Evolutionary conservation across 164 flowering plant genomes (phyloP).

Genomic region (Malania oleifera): DNA sequence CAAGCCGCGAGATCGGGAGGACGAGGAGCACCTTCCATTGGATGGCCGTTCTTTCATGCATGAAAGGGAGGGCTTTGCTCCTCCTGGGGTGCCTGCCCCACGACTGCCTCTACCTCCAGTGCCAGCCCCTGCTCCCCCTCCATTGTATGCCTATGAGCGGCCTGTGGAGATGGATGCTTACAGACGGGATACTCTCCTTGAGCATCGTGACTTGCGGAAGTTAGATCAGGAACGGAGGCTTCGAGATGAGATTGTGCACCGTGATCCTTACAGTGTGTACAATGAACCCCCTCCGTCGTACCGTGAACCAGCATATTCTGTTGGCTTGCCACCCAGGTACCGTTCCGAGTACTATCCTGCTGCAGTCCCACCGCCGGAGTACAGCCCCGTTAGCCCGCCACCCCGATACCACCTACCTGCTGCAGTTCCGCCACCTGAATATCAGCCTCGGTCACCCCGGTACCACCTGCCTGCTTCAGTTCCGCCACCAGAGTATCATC

Average conservation of each 20-base stretch:
- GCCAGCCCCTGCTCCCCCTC: conserved; percentile 5
- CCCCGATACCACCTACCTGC: not conserved
- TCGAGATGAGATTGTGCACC: conserved; percentile 12
- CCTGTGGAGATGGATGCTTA: conserved; percentile 13
- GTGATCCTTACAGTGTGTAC: conserved; percentile 13
- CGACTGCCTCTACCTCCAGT: conserved; percentile 8
- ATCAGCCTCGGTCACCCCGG: not conserved
- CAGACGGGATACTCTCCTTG: conserved; percentile 16
- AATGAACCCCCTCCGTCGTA: conserved; percentile 7
- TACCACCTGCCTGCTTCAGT: no score
- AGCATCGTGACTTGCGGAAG: conserved; percentile 14
- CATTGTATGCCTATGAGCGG: conserved; percentile 26
- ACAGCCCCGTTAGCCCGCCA: not conserved
- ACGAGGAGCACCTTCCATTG: conserved; percentile 14
- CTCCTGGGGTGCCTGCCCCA: conserved; percentile 3
- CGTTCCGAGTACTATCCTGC: conserved; percentile 5
- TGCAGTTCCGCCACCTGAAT: not conserved
- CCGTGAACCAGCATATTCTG: conserved; percentile 9
- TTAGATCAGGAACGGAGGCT: conserved; percentile 17
- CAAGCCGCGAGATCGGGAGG: conserved; percentile 6
- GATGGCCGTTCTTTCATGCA: conserved; percentile 6
- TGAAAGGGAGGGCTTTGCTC: conserved; percentile 17
- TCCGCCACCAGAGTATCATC: not conserved
- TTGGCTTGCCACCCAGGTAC: conserved; percentile 7
- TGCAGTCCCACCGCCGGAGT: conserved; percentile 3